These are phyloP conservation scores for Boletus rubropictus DNA, from an alignment of 768 basidiomycete genomes.

Conservation along the genomic window DNA sequence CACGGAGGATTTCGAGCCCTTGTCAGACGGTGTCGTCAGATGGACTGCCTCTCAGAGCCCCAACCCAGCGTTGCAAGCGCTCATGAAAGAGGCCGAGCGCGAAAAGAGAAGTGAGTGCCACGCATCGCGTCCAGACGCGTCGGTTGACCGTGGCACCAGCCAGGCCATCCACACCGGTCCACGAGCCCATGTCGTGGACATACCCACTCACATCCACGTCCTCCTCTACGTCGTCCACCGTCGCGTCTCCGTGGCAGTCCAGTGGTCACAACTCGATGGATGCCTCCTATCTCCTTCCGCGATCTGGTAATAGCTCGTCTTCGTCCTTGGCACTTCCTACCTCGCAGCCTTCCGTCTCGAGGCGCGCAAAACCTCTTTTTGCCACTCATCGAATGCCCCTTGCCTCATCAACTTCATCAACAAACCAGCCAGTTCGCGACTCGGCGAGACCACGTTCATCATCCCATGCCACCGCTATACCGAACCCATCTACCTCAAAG, in stretches of 20 bases:
- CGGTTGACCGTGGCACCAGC: slow-evolving; percentile 8
- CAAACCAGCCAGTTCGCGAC: slow-evolving; percentile 8
- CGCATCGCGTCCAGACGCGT: background rate
- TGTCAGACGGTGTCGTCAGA: slow-evolving; percentile 13
- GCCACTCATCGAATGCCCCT: slow-evolving; percentile 13
- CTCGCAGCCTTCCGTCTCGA: slow-evolving; percentile 2
- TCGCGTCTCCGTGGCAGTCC: slow-evolving; percentile 10
- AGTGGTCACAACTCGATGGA: slow-evolving; percentile 1
- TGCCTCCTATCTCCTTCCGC: slow-evolving; percentile 2
- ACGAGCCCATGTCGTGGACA: slow-evolving; percentile 13
- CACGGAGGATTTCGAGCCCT: slow-evolving; percentile 14
- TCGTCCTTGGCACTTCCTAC: background rate
- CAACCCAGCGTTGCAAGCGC: slow-evolving; percentile 19
- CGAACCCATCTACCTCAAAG: background rate
- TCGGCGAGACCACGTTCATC: slow-evolving; percentile 16
- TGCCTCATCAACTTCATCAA: slow-evolving; percentile 18
- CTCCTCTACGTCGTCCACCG: slow-evolving; percentile 1
- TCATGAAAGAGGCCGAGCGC: slow-evolving; percentile 25
- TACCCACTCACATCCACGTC: slow-evolving; percentile 10
- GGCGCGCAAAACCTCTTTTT: slow-evolving; percentile 7
- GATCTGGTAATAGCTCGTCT: slow-evolving; percentile 5
- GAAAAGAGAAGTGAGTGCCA: slow-evolving; percentile 20
- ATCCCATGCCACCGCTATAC: slow-evolving; percentile 8
- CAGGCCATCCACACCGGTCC: slow-evolving; percentile 12
- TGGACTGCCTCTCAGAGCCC: slow-evolving; percentile 26